Percentiles rank a stretch among this genome's conserved stretches.
Conservation (phyloP, 441 rosid genomes). For the Aquilaria agallochum region DNA sequence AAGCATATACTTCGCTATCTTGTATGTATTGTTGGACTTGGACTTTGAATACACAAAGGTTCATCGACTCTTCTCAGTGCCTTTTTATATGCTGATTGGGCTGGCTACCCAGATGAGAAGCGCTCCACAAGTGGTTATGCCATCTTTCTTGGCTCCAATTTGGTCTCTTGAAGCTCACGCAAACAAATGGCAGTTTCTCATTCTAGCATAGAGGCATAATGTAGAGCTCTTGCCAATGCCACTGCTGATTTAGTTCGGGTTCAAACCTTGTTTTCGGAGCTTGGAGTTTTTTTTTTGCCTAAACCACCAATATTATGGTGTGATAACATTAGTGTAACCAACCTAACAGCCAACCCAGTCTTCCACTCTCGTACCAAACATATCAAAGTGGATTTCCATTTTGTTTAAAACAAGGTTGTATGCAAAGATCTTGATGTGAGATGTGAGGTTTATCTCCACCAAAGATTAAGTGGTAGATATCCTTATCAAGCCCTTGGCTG, state of each 20-base stretch:
- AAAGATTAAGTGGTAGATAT: too few relatives aligned
- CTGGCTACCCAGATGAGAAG: not conserved
- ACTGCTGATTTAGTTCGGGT: not conserved
- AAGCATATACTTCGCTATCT: not conserved
- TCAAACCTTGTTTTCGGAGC: not conserved
- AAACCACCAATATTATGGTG: not conserved
- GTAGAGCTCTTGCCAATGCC: not conserved
- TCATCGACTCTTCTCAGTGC: not conserved
- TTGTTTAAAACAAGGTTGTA: not conserved
- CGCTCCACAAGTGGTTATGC: too few relatives aligned
- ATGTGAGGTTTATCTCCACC: too few relatives aligned
- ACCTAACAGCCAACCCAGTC: slow-evolving; percentile 1
- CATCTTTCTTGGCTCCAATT: not conserved
- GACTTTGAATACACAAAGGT: not conserved
- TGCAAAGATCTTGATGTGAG: too few relatives aligned
- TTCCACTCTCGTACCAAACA: not conserved
- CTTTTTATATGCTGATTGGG: not conserved
- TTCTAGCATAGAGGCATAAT: not conserved
- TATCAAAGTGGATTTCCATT: not conserved
- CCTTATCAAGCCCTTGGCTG: too few relatives aligned
- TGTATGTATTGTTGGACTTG: not conserved
- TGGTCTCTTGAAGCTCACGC: not conserved
- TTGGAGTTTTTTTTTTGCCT: too few relatives aligned
- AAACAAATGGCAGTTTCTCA: not conserved
- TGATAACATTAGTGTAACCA: slow-evolving; percentile 2